phyloP scores from a whole-genome alignment of 106 monocot species.

The Phalaenopsis equestris region DNA sequence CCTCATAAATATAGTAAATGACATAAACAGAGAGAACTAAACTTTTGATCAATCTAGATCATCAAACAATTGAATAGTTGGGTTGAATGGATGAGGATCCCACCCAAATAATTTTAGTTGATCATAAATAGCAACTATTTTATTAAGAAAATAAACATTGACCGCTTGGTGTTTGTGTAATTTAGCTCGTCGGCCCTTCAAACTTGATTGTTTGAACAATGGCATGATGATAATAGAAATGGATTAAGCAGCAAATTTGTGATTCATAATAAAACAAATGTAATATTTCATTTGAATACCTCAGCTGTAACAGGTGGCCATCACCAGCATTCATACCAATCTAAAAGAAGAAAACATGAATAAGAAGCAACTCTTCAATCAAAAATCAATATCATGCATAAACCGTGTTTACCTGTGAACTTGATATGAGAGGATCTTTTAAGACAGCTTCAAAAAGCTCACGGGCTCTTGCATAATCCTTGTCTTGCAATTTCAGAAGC shows the following conservation, averaged over 20 bases:
- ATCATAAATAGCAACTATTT: too few relatives aligned
- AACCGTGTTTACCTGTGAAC: conserved; percentile 28
- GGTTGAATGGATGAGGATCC: background rate
- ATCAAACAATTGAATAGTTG: background rate
- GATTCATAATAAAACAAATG: background rate
- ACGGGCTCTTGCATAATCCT: conserved; percentile 68
- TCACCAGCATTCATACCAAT: conserved; percentile 38
- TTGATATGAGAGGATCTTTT: conserved; percentile 77
- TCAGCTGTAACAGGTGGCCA: conserved; percentile 75
- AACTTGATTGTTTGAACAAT: background rate
- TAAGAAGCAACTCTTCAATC: conserved; percentile 1
- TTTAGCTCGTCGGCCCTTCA: background rate
- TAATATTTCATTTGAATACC: conserved; percentile 23
- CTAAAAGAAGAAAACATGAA: conserved; percentile 15
- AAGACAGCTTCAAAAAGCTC: conserved; percentile 83
- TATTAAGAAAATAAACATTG: too few relatives aligned
- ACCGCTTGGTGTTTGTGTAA: background rate
- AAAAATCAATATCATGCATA: background rate
- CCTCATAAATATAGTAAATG: background rate
- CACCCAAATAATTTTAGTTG: too few relatives aligned
- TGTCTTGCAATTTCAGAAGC: conserved; percentile 73
- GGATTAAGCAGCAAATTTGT: background rate
- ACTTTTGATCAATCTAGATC: background rate
- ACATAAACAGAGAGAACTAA: background rate
- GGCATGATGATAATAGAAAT: background rate